These are phyloP conservation scores for Cercospora zeina DNA, from an alignment of 2,329 filamentous ascomycete species.

Conservation along the genomic window DNA sequence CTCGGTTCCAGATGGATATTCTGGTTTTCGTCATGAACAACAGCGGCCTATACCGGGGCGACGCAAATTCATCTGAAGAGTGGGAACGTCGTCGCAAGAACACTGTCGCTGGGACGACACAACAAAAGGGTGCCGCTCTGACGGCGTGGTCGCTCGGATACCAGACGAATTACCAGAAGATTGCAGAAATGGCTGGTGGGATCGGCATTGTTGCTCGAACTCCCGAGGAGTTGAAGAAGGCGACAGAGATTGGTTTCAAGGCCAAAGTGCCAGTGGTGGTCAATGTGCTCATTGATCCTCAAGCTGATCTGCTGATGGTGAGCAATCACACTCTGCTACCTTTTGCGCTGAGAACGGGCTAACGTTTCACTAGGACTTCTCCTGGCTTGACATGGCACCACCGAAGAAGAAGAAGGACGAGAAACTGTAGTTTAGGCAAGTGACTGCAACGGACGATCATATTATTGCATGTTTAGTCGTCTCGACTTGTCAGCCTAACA, in stretches of 20 bases:
- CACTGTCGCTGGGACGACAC: conserved; percentile 40
- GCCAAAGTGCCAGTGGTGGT: conserved; percentile 53
- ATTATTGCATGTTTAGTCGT: no score
- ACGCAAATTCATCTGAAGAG: conserved; percentile 42
- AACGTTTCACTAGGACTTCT: conserved; percentile 34
- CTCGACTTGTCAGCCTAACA: no score
- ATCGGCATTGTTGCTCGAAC: conserved; percentile 55
- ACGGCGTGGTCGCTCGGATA: conserved; percentile 52
- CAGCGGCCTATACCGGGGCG: conserved; percentile 46
- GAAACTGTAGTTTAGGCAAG: conserved; percentile 25
- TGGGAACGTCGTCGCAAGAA: conserved; percentile 51
- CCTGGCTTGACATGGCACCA: conserved; percentile 38
- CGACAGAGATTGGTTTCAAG: conserved; percentile 54
- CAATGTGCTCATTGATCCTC: conserved; percentile 57
- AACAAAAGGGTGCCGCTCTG: conserved; percentile 46
- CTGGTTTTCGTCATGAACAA: conserved; percentile 48
- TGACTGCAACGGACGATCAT: neutral
- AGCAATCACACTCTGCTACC: conserved; percentile 11
- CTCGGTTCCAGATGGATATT: conserved; percentile 57
- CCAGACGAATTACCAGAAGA: conserved; percentile 57
- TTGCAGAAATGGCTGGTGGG: conserved; percentile 58
- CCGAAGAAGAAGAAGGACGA: conserved; percentile 31
- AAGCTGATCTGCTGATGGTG: conserved; percentile 35
- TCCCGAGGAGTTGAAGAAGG: conserved; percentile 53
- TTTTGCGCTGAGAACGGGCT: conserved; percentile 9